Percentiles rank a stretch among this genome's conserved stretches.
Evolutionary conservation across 176 grass and related monocot genomes (phyloP).

Genomic region (Triticum aestivum): IWGSC_CS_RefSeq_v2.1 NC_057799.1:74194180-74194679

Average conservation of each 20-base stretch:
- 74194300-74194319: constrained; percentile 81
- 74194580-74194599: neutral
- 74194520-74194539: constrained; percentile 94
- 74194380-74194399: neutral
- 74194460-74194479: constrained; percentile 93
- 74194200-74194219: constrained; percentile 66
- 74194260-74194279: constrained; percentile 94
- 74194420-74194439: constrained; percentile 17
- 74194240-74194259: constrained; percentile 90
- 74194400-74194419: neutral
- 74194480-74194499: constrained; percentile 98
- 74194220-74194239: constrained; percentile 87
- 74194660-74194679: constrained; percentile 99
- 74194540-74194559: constrained; percentile 84
- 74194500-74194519: constrained; percentile 96
- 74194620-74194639: neutral
- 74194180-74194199: constrained; percentile 70
- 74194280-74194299: constrained; percentile 88
- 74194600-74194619: neutral
- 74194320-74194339: constrained; percentile 68
- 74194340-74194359: constrained; percentile 11
- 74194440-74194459: constrained; percentile 67
- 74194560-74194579: constrained; percentile 6
- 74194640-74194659: constrained; percentile 93
- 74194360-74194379: too few relatives aligned